Base-by-base conservation (phyloP, 306 rosid genomes). In the Quercus berberidifolia region DNA sequence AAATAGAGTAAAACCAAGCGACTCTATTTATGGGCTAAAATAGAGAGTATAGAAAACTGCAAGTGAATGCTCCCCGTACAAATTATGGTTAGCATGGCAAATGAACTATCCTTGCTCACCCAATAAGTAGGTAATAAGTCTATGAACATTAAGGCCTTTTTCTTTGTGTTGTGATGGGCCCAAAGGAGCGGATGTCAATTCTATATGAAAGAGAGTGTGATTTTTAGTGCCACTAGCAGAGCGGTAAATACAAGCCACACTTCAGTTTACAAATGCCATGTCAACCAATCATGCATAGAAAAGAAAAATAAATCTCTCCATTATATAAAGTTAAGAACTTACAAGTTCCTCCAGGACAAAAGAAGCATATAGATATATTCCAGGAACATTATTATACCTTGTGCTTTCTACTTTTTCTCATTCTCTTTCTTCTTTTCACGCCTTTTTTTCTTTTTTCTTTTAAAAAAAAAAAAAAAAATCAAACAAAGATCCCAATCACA, bases 401-500 rank as follows among this genome's bases (percentile, higher is more conserved):
- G 85, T 26, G 74, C 76, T 78, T 63, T 82, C 88, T 75, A 81
- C 84, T 81, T 75, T 75, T 82, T 68, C 87, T 82, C 82, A 78
- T 74, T 68, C 43, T 68, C 72, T 68, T 67, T 23, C 17, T 23
- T 64, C 35, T 63, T 75, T 71, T 57, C 57, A 65, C 79, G 80
- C 26, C 26, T 49, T 75, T 79, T 78, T 43, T 73, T 72, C 81
- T 11, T 76, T 72, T 56, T 72, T 82, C 79, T 70, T 79, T 74
- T 56, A 52, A 81, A 65, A 81, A 70, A 26, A 25, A 74, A 31
- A 33, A 33, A 73, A 74, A 59, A 79, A 73, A 76, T 76, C 83
- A 77, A 88, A 70, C 55, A 87, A 51, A 84, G 69, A 88, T 82
- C 89, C 87, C 89, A 67, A 76, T 35, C 70, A 49, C 71, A 74